Base-by-base conservation (phyloP, 768 basidiomycete species). In the Boletus reticulatus region DNA sequence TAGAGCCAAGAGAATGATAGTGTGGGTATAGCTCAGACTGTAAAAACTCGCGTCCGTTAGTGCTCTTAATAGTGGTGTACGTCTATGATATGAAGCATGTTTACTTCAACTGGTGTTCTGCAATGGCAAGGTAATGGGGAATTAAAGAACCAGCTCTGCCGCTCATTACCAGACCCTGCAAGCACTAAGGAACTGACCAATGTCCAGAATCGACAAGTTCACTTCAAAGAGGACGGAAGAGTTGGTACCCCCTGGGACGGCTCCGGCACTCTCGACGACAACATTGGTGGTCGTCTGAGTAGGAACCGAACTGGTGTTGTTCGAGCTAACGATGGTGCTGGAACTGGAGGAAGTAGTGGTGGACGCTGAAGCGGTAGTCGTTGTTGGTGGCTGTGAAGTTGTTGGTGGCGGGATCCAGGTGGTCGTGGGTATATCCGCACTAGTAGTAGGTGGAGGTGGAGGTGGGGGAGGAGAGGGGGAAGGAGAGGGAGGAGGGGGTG, bases 1-100 rank as follows among this genome's bases (percentile, higher is more conserved):
- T 31, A 54, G 52, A 53, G 31, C 53, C 27, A 45, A 58, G 56
- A 61, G 49, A 53, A 66, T n/a, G n/a, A n/a, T 66, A 54, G 50
- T 48, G 50, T 53, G 71, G 69, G 69, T 71, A 69, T 69, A 59
- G 41, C 43, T 58, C 57, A 47, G 43, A 59, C 57, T 56, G 55
- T 46, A 57, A 56, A 60, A 36, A 53, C 36, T 50, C 17, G 19
- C 42, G 57, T 66, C 68, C 66, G 52, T 68, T 51, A 58, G 55
- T 50, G 41, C 36, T 50, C 43, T 47, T 56, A 53, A 55, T 22
- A 42, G n/a, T 53, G 43, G 37, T 49, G 64, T 63, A 56, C 59
- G 48, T 60, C 62, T 29, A 70, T 53, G 52, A 48, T 50, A 45
- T 57, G 52, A 58, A 59, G 52, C 48, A 58, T 29, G 27, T 64